Conservation (phyloP, 2,329 filamentous ascomycete genomes). For the Emergomyces pasteurianus region DNA sequence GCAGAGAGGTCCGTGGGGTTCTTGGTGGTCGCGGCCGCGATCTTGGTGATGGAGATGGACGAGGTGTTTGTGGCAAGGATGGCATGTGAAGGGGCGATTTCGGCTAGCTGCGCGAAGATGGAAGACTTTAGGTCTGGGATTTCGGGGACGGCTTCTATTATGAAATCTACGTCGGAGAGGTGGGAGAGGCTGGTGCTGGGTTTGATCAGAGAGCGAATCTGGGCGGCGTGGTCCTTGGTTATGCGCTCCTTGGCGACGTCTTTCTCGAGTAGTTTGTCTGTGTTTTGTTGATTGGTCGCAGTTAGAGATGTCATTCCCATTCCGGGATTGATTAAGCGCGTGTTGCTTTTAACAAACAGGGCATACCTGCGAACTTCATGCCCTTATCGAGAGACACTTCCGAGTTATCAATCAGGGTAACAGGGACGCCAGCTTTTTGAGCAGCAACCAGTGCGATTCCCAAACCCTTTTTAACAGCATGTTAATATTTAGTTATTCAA, state of each 20-base stretch:
- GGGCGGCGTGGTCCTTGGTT: constrained; percentile 67
- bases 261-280: constrained; percentile 85
- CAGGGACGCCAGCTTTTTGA: constrained; percentile 68
- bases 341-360: not conserved
- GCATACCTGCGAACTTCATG: constrained; percentile 69
- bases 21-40: constrained; percentile 71
- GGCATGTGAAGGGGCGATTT: constrained; percentile 70
- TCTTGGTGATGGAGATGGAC: constrained; percentile 95
- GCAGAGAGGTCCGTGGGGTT: constrained; percentile 70
- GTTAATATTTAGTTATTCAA: not conserved
- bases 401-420: constrained; percentile 74
- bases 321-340: not conserved
- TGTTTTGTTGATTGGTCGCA: not conserved
- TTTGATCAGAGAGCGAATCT: constrained; percentile 56
- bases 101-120: constrained; percentile 73
- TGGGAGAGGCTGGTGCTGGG: constrained; percentile 63
- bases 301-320: not conserved
- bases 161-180: constrained; percentile 78
- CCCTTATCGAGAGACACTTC: constrained; percentile 81
- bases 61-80: constrained; percentile 96
- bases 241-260: constrained; percentile 81
- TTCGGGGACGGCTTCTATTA: constrained; percentile 95
- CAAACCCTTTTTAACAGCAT: constrained; percentile 51
- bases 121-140: constrained; percentile 75
- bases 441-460: constrained; percentile 93